A percentile compares a stretch with the other conserved stretches of the same genome.
These are phyloP conservation scores for Neoboletus subvelutipes DNA, from an alignment of 768 basidiomycete genomes.

Conservation along the genomic window DNA sequence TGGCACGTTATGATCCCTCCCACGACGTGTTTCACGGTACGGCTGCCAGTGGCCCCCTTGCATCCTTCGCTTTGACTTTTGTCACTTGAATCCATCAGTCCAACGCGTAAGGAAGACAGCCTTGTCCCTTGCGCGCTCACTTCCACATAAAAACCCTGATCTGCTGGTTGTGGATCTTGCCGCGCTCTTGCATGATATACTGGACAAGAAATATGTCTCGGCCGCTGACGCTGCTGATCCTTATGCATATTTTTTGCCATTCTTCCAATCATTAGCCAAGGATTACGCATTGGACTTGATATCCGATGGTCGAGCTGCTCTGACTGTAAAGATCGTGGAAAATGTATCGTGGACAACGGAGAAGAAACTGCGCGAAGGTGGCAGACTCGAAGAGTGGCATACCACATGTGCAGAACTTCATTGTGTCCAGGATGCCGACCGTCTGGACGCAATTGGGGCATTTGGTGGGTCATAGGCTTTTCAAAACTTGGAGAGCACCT, in stretches of 20 bases:
- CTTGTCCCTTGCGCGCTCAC: conserved; percentile 56
- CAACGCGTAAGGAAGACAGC: conserved; percentile 81
- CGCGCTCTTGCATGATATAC: conserved; percentile 85
- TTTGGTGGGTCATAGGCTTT: conserved; percentile 49
- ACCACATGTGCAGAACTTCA: conserved; percentile 71
- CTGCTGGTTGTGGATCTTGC: conserved; percentile 78
- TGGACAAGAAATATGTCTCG: conserved; percentile 83
- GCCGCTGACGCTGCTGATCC: conserved; percentile 56
- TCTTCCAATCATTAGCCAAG: conserved; percentile 49
- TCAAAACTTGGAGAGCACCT: background rate
- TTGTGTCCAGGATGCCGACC: conserved; percentile 79
- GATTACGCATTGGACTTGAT: conserved; percentile 55
- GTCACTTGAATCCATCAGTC: conserved; percentile 45
- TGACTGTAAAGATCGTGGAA: conserved; percentile 63
- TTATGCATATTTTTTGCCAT: conserved; percentile 64
- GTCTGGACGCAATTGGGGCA: conserved; percentile 79
- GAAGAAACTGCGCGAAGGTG: conserved; percentile 56
- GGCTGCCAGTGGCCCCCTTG: conserved; percentile 18
- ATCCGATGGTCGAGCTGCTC: conserved; percentile 54
- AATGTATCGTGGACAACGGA: conserved; percentile 88
- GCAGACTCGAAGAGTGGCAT: conserved; percentile 66
- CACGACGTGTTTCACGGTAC: conserved; percentile 79
- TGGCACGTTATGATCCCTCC: conserved; percentile 78
- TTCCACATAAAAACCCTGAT: conserved; percentile 52
- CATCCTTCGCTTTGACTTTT: conserved; percentile 6